Evolutionary conservation across 176 grass and related monocot species (phyloP), one percentile per base, ranked within the genome.

Genomic region (Elaeis guineensis): DNA sequence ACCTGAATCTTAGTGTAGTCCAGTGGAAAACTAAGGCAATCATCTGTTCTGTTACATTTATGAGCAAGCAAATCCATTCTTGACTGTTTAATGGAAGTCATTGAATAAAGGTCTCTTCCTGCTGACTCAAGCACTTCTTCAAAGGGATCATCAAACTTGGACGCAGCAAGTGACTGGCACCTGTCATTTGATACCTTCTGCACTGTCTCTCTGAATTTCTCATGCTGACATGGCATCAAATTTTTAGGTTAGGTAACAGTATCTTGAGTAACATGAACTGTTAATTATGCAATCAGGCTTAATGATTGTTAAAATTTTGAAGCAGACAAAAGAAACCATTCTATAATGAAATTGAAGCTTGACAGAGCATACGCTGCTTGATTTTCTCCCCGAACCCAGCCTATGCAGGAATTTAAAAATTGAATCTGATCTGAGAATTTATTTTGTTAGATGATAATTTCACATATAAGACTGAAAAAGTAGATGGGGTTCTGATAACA

Each of bases 371-470:
- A 81, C 83, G 55, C 61, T 74, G 58, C 58, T 67, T 24, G 65
- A 70, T 50, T 61, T 74, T 61, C 62, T 70, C 25, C 62, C 62
- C 65, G 30, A 16, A 6, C 77, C 78, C 63, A 93, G 63, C 54
- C 84, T 84, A 54, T 81, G 77, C 69, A 87, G 35, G 69, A 87
- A 50, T 54, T 77, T 71, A 63, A 35, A 17, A 49, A 81, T 57
- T 67, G 81, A 78, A 73, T 87, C 89, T 52, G 74, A 88, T 70
- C 89, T 93, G 89, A 72, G 29, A 69, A 62, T 63, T 53, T 72
- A 56, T 25, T 54, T 54, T 67, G 44, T 58, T 62, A 59, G 61
- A 48, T 39, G 30, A 22, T 25, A 70, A 8, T 44, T 12, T 44
- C 22, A 15, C 29, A 19, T 30, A 75, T n/a, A 65, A 75, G 17